Evolutionary conservation across 352 stramenopile genomes (phyloP).

Genomic region (Globisporangium cystogenes): DNA sequence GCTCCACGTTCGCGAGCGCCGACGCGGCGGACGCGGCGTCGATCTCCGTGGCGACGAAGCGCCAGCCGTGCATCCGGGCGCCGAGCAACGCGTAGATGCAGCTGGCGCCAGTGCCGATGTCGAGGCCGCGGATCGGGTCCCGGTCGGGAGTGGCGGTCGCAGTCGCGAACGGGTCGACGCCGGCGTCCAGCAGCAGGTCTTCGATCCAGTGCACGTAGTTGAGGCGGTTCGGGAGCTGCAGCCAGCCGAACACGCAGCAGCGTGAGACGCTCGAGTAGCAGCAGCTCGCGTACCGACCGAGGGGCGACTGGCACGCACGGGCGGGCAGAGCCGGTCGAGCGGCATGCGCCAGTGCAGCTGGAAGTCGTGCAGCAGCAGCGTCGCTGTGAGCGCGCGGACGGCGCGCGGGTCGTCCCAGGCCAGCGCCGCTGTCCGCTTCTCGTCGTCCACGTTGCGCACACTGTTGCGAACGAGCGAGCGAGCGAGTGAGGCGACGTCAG

Average conservation of each 20-base stretch:
- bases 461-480: conserved; percentile 12
- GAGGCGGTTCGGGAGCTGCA: conserved; percentile 83
- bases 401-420: conserved; percentile 77
- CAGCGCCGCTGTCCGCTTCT: conserved; percentile 46
- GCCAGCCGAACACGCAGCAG: too few species aligned
- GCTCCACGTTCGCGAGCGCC: conserved; percentile 81
- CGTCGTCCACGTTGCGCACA: conserved; percentile 56
- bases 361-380: conserved; percentile 91
- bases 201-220: conserved; percentile 97
- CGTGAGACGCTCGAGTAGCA: too few species aligned
- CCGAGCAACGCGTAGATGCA: conserved; percentile 96
- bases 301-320: too few species aligned
- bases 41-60: conserved; percentile 94
- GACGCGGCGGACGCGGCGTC: conserved; percentile 79
- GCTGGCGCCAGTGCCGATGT: conserved; percentile 94
- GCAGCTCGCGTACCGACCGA: too few species aligned
- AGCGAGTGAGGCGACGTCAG: background rate
- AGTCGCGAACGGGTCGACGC: conserved; percentile 21
- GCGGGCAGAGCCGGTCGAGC: conserved; percentile 90
- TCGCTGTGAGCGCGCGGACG: conserved; percentile 83
- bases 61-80: conserved; percentile 81
- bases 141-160: background rate
- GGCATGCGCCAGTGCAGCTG: conserved; percentile 87
- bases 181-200: conserved; percentile 72
- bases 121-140: conserved; percentile 65